Evolutionary conservation across 768 basidiomycete species (phyloP).

Genomic region (Suillus variegatus): DNA sequence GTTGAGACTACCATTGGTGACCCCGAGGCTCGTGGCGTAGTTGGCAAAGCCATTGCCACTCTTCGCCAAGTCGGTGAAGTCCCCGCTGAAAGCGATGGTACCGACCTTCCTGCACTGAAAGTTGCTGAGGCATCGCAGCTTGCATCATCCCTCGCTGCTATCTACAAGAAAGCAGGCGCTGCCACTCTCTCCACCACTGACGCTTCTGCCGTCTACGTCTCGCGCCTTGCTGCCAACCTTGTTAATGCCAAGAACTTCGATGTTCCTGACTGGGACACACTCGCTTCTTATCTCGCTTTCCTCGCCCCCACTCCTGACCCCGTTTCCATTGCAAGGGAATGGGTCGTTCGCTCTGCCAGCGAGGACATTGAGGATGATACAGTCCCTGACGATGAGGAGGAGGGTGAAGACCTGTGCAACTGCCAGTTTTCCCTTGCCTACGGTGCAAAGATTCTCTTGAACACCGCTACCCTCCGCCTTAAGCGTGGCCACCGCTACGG

Average conservation of each 20-base stretch:
- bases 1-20: slow-evolving; percentile 94
- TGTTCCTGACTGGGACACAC: slow-evolving; percentile 79
- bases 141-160: slow-evolving; percentile 61
- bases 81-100: slow-evolving; percentile 80
- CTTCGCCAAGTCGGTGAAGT: slow-evolving; percentile 95
- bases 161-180: slow-evolving; percentile 85
- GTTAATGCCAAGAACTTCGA: slow-evolving; percentile 93
- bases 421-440: slow-evolving; percentile 99
- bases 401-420: slow-evolving; percentile 98
- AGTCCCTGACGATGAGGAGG: slow-evolving; percentile 87
- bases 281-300: slow-evolving; percentile 76
- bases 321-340: slow-evolving; percentile 69
- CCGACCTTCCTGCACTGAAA: slow-evolving; percentile 87
- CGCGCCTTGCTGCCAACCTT: slow-evolving; percentile 81
- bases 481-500: slow-evolving; percentile 99
- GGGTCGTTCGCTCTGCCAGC: slow-evolving; percentile 88
- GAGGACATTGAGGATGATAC: slow-evolving; percentile 70
- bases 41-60: slow-evolving; percentile 90
- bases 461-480: slow-evolving; percentile 94
- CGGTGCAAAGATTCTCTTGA: slow-evolving; percentile 97
- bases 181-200: slow-evolving; percentile 58
- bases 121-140: slow-evolving; percentile 69
- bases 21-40: slow-evolving; percentile 94
- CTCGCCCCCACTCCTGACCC: slow-evolving; percentile 66
- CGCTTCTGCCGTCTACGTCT: slow-evolving; percentile 65